Evolutionary conservation across 768 basidiomycete species (phyloP), one percentile per base, ranked within the genome.

Genomic region (Mycena venus): DNA sequence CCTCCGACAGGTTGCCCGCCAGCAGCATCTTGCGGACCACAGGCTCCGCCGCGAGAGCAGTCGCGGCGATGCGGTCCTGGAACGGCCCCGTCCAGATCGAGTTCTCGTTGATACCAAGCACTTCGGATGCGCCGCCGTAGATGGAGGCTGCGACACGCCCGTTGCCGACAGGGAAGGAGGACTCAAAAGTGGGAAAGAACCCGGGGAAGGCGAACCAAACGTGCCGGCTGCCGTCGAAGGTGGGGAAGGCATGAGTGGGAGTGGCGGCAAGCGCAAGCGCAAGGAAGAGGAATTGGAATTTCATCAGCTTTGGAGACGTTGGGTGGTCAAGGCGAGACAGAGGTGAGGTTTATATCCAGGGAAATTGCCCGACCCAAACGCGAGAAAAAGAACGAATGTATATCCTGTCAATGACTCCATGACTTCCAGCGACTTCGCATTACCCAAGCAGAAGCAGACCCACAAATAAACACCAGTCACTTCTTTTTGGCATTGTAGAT

Each of bases 61-160:
- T 56, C 34, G 53, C 21, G 15, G 65, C 65, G 51, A 67, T 53
- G 49, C 65, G 65, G 49, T 67, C 65, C 36, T 67, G 65, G 53
- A 67, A 67, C 23, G 65, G 65, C 36, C 65, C 65, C 3, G 27
- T 38, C 65, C 65, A 67, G 36, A 67, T 67, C 17, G 65, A 55
- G 65, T 67, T 67, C 49, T 67, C 65, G 17, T 67, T 67, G 65
- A 67, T 67, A 36, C 65, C 65, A 12, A 67, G 65, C 65, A 67
- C 65, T n/a, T 67, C 65, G 25, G 65, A 67, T 21, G 65, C 65
- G 65, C 65, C 53, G 53, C 65, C 65, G 44, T 67, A 67, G 53
- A 67, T 67, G 12, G 65, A 67, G 36, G 31, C 65, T 56, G 65
- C 65, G 36, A 67, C 65, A 53, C 65, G 65, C 65, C 65, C 65